Conservation (phyloP, 345 rosid genomes). For the Dipteronia sinensis region DNA sequence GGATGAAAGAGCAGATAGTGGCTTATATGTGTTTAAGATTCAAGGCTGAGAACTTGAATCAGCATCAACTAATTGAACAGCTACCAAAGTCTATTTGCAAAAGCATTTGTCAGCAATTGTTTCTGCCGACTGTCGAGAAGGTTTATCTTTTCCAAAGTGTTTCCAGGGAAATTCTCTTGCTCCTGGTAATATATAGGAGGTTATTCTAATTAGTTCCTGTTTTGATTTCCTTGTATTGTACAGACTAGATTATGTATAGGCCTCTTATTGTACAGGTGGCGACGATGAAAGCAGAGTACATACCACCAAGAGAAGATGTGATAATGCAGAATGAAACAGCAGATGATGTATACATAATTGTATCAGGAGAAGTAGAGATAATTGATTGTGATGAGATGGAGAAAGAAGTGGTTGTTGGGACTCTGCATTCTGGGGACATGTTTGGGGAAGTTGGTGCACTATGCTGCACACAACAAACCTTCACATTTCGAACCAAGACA, state of each 20-base stretch:
- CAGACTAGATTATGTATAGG: too few relatives aligned
- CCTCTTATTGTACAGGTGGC: constrained; percentile 27
- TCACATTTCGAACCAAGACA: constrained; percentile 70
- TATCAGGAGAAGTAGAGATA: constrained; percentile 83
- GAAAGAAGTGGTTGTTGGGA: constrained; percentile 58
- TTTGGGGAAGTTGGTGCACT: constrained; percentile 92
- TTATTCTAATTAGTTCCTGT: too few relatives aligned
- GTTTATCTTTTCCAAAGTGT: constrained; percentile 74
- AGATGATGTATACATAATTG: constrained; percentile 81
- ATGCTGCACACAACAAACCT: constrained; percentile 69
- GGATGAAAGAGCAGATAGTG: constrained; percentile 77
- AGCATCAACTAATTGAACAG: constrained; percentile 78
- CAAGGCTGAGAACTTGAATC: constrained; percentile 90
- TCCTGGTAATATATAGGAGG: constrained; percentile 53
- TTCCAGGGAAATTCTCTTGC: constrained; percentile 64
- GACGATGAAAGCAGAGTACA: constrained; percentile 86
- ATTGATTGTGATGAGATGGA: constrained; percentile 60
- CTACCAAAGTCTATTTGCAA: constrained; percentile 88
- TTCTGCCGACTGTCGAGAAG: constrained; percentile 68
- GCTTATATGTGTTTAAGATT: constrained; percentile 94
- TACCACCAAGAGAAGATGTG: constrained; percentile 93
- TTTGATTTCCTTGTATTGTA: too few relatives aligned
- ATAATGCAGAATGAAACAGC: constrained; percentile 81
- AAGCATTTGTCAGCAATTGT: constrained; percentile 84
- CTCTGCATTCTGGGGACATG: constrained; percentile 61